Base-by-base conservation (phyloP, 495 filamentous ascomycete species). In the Aspergillus bertholletiae region DNA sequence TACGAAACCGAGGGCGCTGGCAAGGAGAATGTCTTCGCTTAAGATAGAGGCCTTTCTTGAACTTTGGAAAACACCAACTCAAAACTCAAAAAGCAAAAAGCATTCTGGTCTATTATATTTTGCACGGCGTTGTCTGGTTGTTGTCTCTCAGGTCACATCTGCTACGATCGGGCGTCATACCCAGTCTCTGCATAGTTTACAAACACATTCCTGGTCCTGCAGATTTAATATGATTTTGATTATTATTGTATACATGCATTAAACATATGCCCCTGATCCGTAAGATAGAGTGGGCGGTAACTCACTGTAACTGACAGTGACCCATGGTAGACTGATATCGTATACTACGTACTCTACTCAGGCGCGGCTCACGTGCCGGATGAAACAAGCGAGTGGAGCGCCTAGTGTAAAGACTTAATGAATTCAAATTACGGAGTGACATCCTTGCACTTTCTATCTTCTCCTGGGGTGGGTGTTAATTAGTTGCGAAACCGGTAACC, bases 1-100 rank as follows among this genome's bases (percentile, higher is more conserved):
- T 86, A 87, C 55, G 86, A 89, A 61, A 79, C 78, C 11, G 87
- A 89, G 66, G 76, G 64, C 28, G 68, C 74, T 55, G 71, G 69
- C 40, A 76, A 74, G 61, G 77, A 82, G 50, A 70, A 66, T 53
- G 34, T 78, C 40, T 58, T 80, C 65, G 78, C 74, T 43, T 78
- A 64, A 61, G 35, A 46, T 37, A 6, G 34, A 37, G 39, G 7
- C 39, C 46, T 35, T 57, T 26, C 35, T 55, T 45, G 39, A 18
- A 9, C 35, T 41, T 46, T 60, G 49, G 63, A 52, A 61, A 50
- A 63, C 20, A 20, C 12, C 13, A 43, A 22, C 17, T 20, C n/a
- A 22, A 43, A 46, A 46, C 45, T 48, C 30, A 72, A 71, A 69
- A 63, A n/a, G n/a, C n/a, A n/a, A 49, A 52, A 51, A 26, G 46